phyloP scores from a whole-genome alignment of 1,284 basidiomycete genomes.

The Marasmius tenuissimus region DNA sequence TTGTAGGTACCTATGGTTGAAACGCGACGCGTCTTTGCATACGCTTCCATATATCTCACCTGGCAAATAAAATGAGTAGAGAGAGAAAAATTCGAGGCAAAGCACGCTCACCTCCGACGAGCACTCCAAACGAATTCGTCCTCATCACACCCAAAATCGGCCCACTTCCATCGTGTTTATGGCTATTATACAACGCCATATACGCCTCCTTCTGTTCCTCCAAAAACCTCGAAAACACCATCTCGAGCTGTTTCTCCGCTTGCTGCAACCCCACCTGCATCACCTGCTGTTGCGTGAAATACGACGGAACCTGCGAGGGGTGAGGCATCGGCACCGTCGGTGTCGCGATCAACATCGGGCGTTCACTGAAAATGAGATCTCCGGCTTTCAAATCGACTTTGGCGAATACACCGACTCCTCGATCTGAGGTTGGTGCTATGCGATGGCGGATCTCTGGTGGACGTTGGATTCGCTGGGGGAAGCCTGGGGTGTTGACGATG shows the following conservation, averaged over 20 bases:
- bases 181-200: slow-evolving; percentile 8
- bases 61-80: not conserved
- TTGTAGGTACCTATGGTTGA: slow-evolving; percentile 18
- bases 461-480: slow-evolving; percentile 13
- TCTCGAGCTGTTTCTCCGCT: not conserved
- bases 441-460: slow-evolving; percentile 3
- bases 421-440: slow-evolving; percentile 7
- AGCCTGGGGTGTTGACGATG: slow-evolving; percentile 13
- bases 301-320: not conserved
- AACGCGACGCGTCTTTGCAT: slow-evolving; percentile 13
- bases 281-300: not conserved
- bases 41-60: not conserved
- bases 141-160: slow-evolving; percentile 2
- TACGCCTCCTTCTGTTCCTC: slow-evolving; percentile 3
- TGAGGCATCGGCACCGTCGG: not conserved
- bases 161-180: slow-evolving; percentile 6
- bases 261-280: not conserved
- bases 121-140: slow-evolving; percentile 1
- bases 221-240: not conserved
- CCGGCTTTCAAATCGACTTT: slow-evolving; percentile 19
- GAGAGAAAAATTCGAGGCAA: not conserved
- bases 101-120: not conserved
- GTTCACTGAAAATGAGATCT: slow-evolving; percentile 18
- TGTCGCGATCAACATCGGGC: slow-evolving; percentile 7
- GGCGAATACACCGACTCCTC: slow-evolving; percentile 21